phyloP scores from a whole-genome alignment of 2,329 filamentous ascomycete genomes.

The Pezicula radicicola region DNA sequence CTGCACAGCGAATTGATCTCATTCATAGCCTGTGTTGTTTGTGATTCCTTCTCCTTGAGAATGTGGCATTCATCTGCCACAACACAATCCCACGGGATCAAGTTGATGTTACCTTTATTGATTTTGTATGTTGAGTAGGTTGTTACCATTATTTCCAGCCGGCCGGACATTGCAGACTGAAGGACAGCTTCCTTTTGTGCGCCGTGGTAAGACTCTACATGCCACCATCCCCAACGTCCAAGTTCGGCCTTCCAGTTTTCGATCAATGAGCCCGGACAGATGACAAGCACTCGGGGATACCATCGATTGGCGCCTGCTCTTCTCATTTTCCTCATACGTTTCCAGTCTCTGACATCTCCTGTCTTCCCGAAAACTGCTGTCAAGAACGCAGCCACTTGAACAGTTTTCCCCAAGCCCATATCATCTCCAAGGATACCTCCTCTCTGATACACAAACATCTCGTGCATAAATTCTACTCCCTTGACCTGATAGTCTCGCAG shows the following conservation, averaged over 20 bases:
- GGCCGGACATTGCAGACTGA: constrained; percentile 69
- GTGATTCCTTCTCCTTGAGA: constrained; percentile 76
- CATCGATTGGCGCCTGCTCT: constrained; percentile 54
- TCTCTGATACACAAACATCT: constrained; percentile 85
- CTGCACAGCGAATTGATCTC: constrained; percentile 88
- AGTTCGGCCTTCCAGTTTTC: constrained; percentile 90
- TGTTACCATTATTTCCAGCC: constrained; percentile 87
- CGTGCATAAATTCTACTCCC: constrained; percentile 81
- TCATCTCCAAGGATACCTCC: constrained; percentile 85
- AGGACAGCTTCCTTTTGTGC: constrained; percentile 69
- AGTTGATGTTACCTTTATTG: constrained; percentile 70
- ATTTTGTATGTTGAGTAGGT: constrained; percentile 91
- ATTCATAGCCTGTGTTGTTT: constrained; percentile 82
- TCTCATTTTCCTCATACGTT: constrained; percentile 84
- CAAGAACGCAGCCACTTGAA: constrained; percentile 91
- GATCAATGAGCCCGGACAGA: constrained; percentile 86
- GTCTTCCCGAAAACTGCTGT: constrained; percentile 93
- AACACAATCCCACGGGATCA: constrained; percentile 87
- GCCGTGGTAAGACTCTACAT: constrained; percentile 79
- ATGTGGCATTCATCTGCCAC: constrained; percentile 92
- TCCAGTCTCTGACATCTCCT: constrained; percentile 79
- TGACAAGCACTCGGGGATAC: constrained; percentile 82
- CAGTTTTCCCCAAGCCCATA: constrained; percentile 96
- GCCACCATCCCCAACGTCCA: constrained; percentile 93
- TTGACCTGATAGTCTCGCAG: constrained; percentile 88